A percentile compares a stretch with the other conserved stretches of the same genome.
These are phyloP conservation scores for Fusarium pseudocircinatum DNA, from an alignment of 2,329 filamentous ascomycete genomes.

Conservation along the genomic window DNA sequence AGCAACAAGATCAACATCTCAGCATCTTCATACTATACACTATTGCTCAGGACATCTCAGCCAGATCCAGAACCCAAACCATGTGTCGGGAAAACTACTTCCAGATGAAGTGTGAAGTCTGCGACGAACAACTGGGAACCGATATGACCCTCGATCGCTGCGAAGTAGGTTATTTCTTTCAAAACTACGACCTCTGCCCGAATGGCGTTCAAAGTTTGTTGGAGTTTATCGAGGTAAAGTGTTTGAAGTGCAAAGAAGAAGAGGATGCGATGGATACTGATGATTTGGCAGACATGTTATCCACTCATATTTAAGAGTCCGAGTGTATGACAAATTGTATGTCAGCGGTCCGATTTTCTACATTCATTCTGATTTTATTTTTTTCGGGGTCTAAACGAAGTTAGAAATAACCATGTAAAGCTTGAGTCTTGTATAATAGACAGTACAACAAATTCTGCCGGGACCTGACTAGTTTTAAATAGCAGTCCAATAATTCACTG, in stretches of 20 bases:
- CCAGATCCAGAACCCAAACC: not conserved
- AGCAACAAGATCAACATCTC: not conserved
- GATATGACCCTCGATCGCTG: not conserved
- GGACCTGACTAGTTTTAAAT: no score
- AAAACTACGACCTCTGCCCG: not conserved
- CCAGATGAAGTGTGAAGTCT: not conserved
- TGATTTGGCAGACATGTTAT: not conserved
- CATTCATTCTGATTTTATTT: no score
- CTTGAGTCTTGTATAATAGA: no score
- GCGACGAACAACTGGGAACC: not conserved
- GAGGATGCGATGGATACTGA: not conserved
- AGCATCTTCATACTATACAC: not conserved
- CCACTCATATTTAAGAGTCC: not conserved
- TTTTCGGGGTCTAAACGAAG: no score
- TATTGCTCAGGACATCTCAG: accelerated
- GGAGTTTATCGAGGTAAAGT: not conserved
- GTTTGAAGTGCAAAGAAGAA: not conserved
- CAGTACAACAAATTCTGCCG: no score
- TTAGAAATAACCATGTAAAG: no score
- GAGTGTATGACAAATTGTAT: no score
- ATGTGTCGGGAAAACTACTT: not conserved
- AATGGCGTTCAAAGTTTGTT: not conserved
- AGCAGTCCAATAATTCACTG: no score
- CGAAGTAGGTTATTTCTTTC: not conserved
- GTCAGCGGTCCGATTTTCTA: no score